These are phyloP conservation scores for Cutaneotrichosporon mucoides DNA, from an alignment of 1,284 basidiomycete genomes.

Conservation along the genomic window DNA sequence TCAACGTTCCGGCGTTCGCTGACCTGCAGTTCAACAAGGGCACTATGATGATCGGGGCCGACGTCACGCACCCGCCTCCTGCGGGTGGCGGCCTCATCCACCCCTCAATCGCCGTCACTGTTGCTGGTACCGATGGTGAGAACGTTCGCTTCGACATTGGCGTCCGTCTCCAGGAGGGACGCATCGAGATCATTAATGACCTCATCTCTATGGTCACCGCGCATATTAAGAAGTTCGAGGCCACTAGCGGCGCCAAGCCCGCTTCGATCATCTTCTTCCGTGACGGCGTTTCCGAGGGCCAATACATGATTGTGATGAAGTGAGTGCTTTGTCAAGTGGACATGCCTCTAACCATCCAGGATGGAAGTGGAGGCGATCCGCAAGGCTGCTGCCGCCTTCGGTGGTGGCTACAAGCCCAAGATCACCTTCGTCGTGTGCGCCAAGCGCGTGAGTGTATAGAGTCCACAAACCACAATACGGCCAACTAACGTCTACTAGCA, in stretches of 20 bases:
- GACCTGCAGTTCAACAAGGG: conserved; percentile 32
- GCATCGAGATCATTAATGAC: conserved; percentile 39
- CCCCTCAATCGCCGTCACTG: conserved; percentile 52
- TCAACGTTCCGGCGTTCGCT: background rate
- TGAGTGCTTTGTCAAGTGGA: conserved; percentile 16
- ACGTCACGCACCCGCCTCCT: conserved; percentile 35
- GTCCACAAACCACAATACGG: too few species aligned
- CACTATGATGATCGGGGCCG: conserved; percentile 51
- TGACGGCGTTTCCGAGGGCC: conserved; percentile 53
- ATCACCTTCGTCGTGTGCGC: conserved; percentile 49
- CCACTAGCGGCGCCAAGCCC: conserved; percentile 42
- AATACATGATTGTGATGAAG: conserved; percentile 50
- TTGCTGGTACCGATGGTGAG: conserved; percentile 46
- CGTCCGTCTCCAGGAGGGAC: conserved; percentile 50
- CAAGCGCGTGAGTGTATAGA: conserved; percentile 31
- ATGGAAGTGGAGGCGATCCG: conserved; percentile 39
- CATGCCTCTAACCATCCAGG: background rate
- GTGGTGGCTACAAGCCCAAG: conserved; percentile 41
- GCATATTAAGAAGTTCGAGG: conserved; percentile 34
- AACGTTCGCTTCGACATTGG: conserved; percentile 45
- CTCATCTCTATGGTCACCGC: conserved; percentile 30
- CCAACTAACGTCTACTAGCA: conserved; percentile 26
- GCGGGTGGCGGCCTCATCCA: conserved; percentile 35
- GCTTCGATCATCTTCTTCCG: conserved; percentile 50
- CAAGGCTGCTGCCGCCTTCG: conserved; percentile 24